Percentiles rank a stretch among this genome's conserved stretches.
Evolutionary conservation across 169 alveolate species (phyloP).

Genomic region (Plasmodium cynomolgi): DNA sequence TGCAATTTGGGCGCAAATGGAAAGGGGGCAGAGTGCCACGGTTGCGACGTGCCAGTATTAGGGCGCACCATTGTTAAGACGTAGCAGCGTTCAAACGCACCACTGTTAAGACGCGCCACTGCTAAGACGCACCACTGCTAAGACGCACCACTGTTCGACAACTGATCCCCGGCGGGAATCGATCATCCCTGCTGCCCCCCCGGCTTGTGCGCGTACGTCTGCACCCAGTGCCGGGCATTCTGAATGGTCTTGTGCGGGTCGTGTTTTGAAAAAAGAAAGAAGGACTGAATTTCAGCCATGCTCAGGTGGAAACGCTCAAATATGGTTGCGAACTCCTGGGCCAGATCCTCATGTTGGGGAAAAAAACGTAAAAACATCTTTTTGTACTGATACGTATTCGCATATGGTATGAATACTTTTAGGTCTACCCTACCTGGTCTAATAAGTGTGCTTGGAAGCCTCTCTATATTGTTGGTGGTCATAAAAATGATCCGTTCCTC

Average conservation of each 20-base stretch:
- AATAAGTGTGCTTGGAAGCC: slow-evolving; percentile 82
- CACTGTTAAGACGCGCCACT: background rate
- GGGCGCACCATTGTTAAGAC: no score
- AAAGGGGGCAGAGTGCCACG: background rate
- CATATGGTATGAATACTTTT: slow-evolving; percentile 84
- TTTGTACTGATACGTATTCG: slow-evolving; percentile 80
- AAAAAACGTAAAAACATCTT: slow-evolving; percentile 83
- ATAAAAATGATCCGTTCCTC: slow-evolving; percentile 87
- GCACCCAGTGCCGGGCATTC: slow-evolving; percentile 80
- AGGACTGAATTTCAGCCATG: slow-evolving; percentile 89
- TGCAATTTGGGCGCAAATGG: background rate
- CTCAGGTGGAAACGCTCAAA: slow-evolving; percentile 76
- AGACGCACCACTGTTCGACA: background rate
- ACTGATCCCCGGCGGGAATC: background rate
- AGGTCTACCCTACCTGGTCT: slow-evolving; percentile 90
- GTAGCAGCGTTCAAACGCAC: no score
- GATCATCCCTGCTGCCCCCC: background rate
- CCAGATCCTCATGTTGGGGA: slow-evolving; percentile 80
- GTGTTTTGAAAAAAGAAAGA: slow-evolving; percentile 81
- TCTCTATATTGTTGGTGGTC: slow-evolving; percentile 87
- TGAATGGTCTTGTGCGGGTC: slow-evolving; percentile 78
- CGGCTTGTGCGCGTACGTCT: slow-evolving; percentile 62
- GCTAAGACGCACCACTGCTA: no score
- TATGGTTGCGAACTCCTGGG: slow-evolving; percentile 77
- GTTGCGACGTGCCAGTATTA: no score